Conservation (phyloP, 495 filamentous ascomycete species). For the Viridothelium virens region DNA sequence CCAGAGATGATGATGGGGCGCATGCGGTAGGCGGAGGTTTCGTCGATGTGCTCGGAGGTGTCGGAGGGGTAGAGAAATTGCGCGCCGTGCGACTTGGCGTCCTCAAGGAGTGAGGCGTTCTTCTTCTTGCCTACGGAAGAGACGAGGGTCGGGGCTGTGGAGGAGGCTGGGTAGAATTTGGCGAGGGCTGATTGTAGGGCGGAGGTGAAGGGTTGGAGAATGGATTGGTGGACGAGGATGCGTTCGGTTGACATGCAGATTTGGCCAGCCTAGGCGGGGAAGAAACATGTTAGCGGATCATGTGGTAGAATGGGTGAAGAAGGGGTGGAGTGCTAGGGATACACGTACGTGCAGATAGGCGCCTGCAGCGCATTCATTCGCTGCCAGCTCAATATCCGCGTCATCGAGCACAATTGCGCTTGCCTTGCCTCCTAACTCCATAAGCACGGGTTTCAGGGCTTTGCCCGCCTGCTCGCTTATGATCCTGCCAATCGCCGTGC, state of each 20-base stretch:
- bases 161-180: conserved; percentile 25
- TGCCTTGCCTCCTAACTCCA: conserved; percentile 58
- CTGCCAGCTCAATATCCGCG: conserved; percentile 51
- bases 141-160: conserved; percentile 53
- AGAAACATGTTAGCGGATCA: not conserved
- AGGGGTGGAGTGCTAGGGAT: not conserved
- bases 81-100: conserved; percentile 65
- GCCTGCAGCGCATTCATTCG: conserved; percentile 44
- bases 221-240: conserved; percentile 67
- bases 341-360: conserved; percentile 46
- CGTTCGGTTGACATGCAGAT: conserved; percentile 90
- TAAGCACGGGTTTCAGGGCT: conserved; percentile 60
- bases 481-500: conserved; percentile 48
- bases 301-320: not conserved
- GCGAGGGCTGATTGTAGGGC: conserved; percentile 43
- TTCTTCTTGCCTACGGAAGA: conserved; percentile 53
- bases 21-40: conserved; percentile 50
- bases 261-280: conserved; percentile 54
- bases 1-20: conserved; percentile 61
- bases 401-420: conserved; percentile 53
- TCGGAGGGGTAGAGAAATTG: conserved; percentile 53
- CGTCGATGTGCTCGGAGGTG: conserved; percentile 43
- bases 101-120: conserved; percentile 46
- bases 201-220: conserved; percentile 58
- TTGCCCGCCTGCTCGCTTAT: conserved; percentile 51